Evolutionary conservation across 2,329 filamentous ascomycete species (phyloP), one percentile per base, ranked within the genome.

Genomic region (Fusarium falciforme): DNA sequence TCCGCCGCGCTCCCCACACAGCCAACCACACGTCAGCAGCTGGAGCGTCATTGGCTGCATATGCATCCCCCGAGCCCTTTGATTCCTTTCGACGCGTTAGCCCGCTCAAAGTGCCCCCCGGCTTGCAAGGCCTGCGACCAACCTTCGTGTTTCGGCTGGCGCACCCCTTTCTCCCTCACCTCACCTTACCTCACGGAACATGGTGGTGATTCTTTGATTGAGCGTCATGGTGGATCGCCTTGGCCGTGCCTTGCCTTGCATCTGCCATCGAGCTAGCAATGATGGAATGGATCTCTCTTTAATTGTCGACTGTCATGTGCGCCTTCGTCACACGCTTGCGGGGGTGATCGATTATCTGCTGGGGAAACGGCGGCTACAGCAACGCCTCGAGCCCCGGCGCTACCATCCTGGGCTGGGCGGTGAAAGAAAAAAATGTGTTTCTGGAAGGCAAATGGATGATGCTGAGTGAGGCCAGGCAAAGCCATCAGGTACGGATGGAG

Each of bases 21-120:
- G 68, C 79, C 78, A 82, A 80, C 76, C 78, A 79, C 52, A 70
- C 54, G 36, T 29, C 63, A 67, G 70, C 54, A 61, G 36, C 65
- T 54, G 55, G 61, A 35, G 20, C n/a, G 55, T 22, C 61, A 38
- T 55, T 52, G 47, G 47, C 47, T 52, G 47, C 17, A 52, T 52
- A 52, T 49, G 25, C 44, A 49, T 29, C 47, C 47, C 27, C 47
- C 27, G 27, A 60, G 49, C 20, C 66, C 29, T 61, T 66, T 74
- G 61, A 42, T 64, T 57, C 61, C 61, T 64, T 44, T 44, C 42
- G 68, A 61, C 59, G 52, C 61, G 64, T 55, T 74, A 74, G 71
- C 44, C 40, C 52, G 42, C 40, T 36, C 61, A 31, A 71, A 12
- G 16, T 33, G 36, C 31, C 42, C 59, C 59, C 59, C 27, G 40